phyloP scores from a whole-genome alignment of 2,329 filamentous ascomycete genomes.

The Aspergillus puulaauensis region DNA sequence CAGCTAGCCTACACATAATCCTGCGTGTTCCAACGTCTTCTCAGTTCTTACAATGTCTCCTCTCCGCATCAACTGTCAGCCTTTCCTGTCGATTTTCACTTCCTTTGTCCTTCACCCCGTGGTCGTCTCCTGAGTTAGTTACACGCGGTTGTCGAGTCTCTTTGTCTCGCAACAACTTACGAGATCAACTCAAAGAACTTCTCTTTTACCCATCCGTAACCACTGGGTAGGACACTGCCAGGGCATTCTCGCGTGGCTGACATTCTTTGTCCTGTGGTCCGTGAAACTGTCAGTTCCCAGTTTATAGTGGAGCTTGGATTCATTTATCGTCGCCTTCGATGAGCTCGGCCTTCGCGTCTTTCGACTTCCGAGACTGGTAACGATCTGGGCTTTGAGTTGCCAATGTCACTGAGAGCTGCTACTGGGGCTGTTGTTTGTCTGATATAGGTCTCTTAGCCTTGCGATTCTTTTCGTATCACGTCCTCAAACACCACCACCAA shows the following conservation, averaged over 20 bases:
- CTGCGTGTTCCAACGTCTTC: not conserved
- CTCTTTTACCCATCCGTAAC: not conserved
- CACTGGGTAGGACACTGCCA: not conserved
- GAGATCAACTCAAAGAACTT: not conserved
- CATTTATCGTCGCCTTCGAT: not conserved
- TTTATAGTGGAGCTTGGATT: not conserved
- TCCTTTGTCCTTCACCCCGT: not conserved
- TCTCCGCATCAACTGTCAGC: not conserved
- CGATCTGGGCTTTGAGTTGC: not conserved
- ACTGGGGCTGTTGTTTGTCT: not conserved
- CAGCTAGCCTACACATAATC: not conserved
- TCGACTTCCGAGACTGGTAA: not conserved
- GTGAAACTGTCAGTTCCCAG: not conserved
- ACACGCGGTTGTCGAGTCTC: not conserved
- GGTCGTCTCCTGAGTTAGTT: not conserved
- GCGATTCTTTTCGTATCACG: not conserved
- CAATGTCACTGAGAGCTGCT: not conserved
- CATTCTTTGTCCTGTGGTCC: not conserved
- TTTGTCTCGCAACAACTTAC: not conserved
- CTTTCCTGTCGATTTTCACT: not conserved
- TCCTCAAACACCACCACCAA: not conserved
- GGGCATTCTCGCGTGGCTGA: not conserved
- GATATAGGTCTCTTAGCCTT: not conserved
- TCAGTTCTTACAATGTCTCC: slow-evolving; percentile 1
- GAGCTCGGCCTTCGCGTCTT: not conserved